Base-by-base conservation (phyloP, 805 yeast species). In the Candida saitoana region DNA sequence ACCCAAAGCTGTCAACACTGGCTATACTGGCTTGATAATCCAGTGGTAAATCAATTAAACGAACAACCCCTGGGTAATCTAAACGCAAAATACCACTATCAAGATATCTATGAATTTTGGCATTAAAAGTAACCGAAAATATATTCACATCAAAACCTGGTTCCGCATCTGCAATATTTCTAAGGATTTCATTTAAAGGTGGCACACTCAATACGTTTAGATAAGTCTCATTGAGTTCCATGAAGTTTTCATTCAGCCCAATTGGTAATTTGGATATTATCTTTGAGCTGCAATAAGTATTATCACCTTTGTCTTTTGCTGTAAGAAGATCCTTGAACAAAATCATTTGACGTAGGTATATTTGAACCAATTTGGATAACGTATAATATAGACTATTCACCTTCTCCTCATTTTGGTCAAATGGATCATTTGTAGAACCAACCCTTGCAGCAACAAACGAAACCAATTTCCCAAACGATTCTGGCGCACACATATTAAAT, bases 41-140 rank as follows among this genome's bases (percentile, higher is more conserved):
- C 11, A 51, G 46, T 9, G 88, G 84, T 35, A 84, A 55, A 37
- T 74, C 73, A 25, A 77, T 65, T 38, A 83, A 60, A 39, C 73
- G 74, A 2, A 78, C 63, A 5, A 72, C 67, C 9, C 82, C 81
- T 4, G 87, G 82, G 47, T 70, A 78, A 18, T 74, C 80, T 18
- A 73, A 42, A 2, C 54, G 32, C 20, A 62, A 49, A 12, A 57
- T 49, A 5, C 63, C 64, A 18, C 32, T 22, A 20, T 50, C 55
- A 16, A 45, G 31, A 32, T 48, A 51, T 30, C 52, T 57, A 3
- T 63, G 63, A 27, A 62, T 57, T 46, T 58, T 59, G 3, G 62
- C 57, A 36, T 46, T 40, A 3, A 53, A 34, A 1, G 57, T 51
- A 29, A 50, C 51, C 17, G 59, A 59, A 47, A 50, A 57, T 1